Evolutionary conservation across 1,139 yeast genomes (phyloP), one percentile per base, ranked within the genome.

Genomic region (Scheffersomyces stambukii): DNA sequence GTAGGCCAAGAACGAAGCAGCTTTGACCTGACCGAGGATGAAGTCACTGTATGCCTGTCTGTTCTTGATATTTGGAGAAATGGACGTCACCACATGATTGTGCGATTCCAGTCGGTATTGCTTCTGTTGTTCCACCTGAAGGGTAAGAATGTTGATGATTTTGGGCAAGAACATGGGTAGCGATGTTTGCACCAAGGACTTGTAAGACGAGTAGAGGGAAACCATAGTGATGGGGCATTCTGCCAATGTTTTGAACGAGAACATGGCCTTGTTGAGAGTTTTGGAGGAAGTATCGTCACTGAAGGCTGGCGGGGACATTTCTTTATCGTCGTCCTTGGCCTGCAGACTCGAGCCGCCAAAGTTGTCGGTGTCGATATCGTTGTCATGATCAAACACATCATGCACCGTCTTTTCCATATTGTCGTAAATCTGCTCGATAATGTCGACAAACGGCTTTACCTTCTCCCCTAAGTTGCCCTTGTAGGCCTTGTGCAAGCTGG

Each of bases 201-300:
- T 85, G 58, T 89, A 89, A 0, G 95, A 80, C 2, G 95, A 83
- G 46, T 85, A 86, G 31, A 93, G 66, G 6, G 95, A 77, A 2
- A 93, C 98, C 77, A 93, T 84, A 7, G 95, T 89, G 23, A 93
- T 89, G 5, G 99, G 99, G 51, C 97, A 89, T 54, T 93, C 99
- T 0, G 96, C 88, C 35, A 91, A 70, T 8, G 93, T 86, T 50
- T 88, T 89, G 65, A 91, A 91, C 2, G 97, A 88, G 46, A 56
- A 67, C 72, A 84, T 74, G 8, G 93, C 81, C 40, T 70, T 72
- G 31, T 64, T 54, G 20, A 75, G 65, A 3, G 62, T 50, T 35
- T 70, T 70, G 3, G 66, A 35, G 8, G 56, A 43, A 5, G 54
- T 43, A 6, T 68, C 75, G 31, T 64, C 72, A 11, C 50, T 38